These are phyloP conservation scores for Clonostachys rosea DNA, from an alignment of 2,329 filamentous ascomycete genomes.

Conservation along the genomic window DNA sequence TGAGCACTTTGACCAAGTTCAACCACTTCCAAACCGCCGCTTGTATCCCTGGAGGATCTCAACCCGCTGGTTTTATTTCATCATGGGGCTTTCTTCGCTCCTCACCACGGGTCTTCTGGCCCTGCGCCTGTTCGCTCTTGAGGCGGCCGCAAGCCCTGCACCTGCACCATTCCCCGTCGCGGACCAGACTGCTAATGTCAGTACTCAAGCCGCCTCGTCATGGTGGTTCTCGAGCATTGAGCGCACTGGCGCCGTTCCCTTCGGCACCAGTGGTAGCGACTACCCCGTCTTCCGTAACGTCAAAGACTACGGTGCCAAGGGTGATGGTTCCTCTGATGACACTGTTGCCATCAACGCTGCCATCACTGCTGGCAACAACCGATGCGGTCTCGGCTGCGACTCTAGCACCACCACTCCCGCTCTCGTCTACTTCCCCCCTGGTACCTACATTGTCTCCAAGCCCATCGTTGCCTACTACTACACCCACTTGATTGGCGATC, in stretches of 20 bases:
- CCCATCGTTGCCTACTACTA: slow-evolving; percentile 88
- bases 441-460: slow-evolving; percentile 76
- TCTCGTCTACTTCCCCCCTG: slow-evolving; percentile 86
- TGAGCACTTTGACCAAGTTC: too few relatives aligned
- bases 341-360: slow-evolving; percentile 84
- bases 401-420: slow-evolving; percentile 81
- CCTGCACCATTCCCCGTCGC: slow-evolving; percentile 12
- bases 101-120: slow-evolving; percentile 36
- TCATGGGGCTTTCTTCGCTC: slow-evolving; percentile 38
- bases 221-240: slow-evolving; percentile 73
- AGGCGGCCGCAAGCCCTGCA: slow-evolving; percentile 10
- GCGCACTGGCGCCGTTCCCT: slow-evolving; percentile 66
- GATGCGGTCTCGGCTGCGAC: slow-evolving; percentile 78
- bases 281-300: slow-evolving; percentile 79
- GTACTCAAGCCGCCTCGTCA: slow-evolving; percentile 25
- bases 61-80: slow-evolving; percentile 25
- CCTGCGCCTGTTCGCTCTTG: slow-evolving; percentile 27
- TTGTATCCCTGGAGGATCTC: slow-evolving; percentile 7
- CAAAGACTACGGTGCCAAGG: slow-evolving; percentile 68
- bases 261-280: slow-evolving; percentile 32
- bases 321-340: slow-evolving; percentile 70
- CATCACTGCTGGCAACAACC: slow-evolving; percentile 71
- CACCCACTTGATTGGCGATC: slow-evolving; percentile 87
- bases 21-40: too few relatives aligned
- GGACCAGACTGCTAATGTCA: slow-evolving; percentile 8